Evolutionary conservation across 805 yeast genomes (phyloP), one percentile per base, ranked within the genome.

Genomic region (Schwanniomyces pseudopolymorphus): DNA sequence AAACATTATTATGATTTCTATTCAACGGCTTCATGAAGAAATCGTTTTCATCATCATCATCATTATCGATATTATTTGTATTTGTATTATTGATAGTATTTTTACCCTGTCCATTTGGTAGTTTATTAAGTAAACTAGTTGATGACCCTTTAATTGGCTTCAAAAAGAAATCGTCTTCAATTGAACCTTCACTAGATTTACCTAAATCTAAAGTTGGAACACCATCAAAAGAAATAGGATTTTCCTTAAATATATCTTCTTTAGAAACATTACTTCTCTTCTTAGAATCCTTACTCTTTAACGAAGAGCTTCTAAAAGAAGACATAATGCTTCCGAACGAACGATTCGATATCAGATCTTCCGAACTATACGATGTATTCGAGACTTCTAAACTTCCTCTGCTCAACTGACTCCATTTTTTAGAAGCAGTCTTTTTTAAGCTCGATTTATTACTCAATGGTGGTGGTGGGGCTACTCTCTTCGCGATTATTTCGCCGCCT

Each of bases 401-500:
- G 8, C 6, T 22, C 6, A 22, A 16, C 40, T 22, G 39, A 4
- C n/a, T 22, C 37, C 19, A 21, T 17, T 20, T 33, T 11, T 35
- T 42, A 14, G 43, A 40, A 31, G 24, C 36, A 22, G 27, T 38
- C 20, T 39, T 42, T 49, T 25, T 46, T 4, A 50, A 42, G 26
- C 52, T 41, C 36, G 39, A 47, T 39, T 22, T 48, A 40, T 42
- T 44, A 35, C 52, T 54, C 54, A 41, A 56, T 2, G 89, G 88
- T 3, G 89, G 87, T 5, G 85, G 86, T 0, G 89, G 90, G 0
- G 89, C 86, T 10, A 76, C 81, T 55, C 96, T 69, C 47, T 75
- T 78, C 0, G 96, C 94, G 8, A 86, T 80, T 19, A 87, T 69
- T 46, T 72, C 61, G 1, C 51, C 52, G 22, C 43, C 26, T 39